Evolutionary conservation across 2,329 filamentous ascomycete species (phyloP).

Genomic region (Aureobasidium musti): DNA sequence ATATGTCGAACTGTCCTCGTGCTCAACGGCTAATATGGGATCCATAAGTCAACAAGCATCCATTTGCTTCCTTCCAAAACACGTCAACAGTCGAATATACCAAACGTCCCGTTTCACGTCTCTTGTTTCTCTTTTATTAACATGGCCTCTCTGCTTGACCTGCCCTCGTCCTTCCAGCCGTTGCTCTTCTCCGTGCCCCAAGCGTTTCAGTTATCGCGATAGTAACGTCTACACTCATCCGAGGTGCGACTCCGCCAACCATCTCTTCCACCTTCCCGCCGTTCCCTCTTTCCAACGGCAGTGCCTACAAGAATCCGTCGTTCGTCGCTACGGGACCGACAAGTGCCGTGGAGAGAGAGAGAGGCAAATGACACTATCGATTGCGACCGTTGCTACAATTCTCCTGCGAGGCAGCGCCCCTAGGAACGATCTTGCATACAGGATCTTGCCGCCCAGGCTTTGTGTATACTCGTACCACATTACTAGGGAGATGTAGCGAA

Average conservation of each 20-base stretch:
- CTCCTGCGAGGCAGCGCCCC: not conserved
- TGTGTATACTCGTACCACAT: not conserved
- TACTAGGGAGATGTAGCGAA: constrained; percentile 12
- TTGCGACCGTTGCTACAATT: constrained; percentile 15
- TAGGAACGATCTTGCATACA: constrained; percentile 13
- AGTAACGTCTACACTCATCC: constrained; percentile 3
- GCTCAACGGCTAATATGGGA: constrained; percentile 24
- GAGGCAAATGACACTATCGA: constrained; percentile 27
- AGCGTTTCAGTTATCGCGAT: constrained; percentile 15
- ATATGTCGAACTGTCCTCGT: constrained; percentile 22
- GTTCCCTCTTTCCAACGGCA: constrained; percentile 14
- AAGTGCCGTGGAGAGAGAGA: constrained; percentile 13
- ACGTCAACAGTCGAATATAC: constrained; percentile 24
- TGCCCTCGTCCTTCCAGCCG: not conserved
- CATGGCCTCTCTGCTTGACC: not conserved
- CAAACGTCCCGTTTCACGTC: constrained; percentile 28
- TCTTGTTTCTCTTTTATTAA: constrained; percentile 24
- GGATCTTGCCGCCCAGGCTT: constrained; percentile 1
- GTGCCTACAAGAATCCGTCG: constrained; percentile 24
- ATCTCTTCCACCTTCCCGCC: constrained; percentile 19
- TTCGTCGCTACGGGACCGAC: constrained; percentile 23
- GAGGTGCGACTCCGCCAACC: not conserved
- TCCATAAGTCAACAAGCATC: constrained; percentile 17
- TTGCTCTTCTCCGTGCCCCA: not conserved
- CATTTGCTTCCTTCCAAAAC: constrained; percentile 22